phyloP scores from a whole-genome alignment of 23 red algal species.

The Pyropia yezoensis region DNA sequence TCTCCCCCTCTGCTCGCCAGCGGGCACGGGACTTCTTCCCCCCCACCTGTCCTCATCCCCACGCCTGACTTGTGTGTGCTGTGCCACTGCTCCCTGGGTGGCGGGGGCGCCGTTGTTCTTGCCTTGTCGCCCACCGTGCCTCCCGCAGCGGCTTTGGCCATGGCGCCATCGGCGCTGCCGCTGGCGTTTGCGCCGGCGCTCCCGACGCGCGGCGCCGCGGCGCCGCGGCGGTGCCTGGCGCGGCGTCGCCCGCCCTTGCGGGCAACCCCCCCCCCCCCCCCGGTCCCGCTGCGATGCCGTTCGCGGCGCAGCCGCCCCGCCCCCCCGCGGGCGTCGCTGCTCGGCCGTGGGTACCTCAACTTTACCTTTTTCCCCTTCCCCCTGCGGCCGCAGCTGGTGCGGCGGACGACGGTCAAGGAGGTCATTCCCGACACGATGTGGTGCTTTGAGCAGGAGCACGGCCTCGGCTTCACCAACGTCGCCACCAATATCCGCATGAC shows the following conservation, averaged over 20 bases:
- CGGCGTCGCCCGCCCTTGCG: too few species aligned
- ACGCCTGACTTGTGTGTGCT: not conserved
- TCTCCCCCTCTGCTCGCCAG: too few species aligned
- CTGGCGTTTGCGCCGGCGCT: too few species aligned
- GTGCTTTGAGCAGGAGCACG: conserved; percentile 15
- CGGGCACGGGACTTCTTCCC: not conserved
- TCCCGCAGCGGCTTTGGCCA: too few species aligned
- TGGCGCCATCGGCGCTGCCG: too few species aligned
- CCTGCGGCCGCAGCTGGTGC: conserved; percentile 3
- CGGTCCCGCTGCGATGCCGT: too few species aligned
- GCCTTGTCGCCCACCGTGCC: not conserved
- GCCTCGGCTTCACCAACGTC: conserved; percentile 5
- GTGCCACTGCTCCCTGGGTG: too few species aligned
- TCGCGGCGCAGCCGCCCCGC: too few species aligned
- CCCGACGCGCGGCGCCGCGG: too few species aligned
- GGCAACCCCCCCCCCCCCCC: too few species aligned
- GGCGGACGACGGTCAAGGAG: conserved; percentile 1
- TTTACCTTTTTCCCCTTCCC: conserved; percentile 8
- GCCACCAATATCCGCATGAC: conserved; percentile 7
- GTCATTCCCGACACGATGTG: conserved; percentile 2
- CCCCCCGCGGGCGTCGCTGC: too few species aligned
- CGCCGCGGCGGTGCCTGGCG: too few species aligned
- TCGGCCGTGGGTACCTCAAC: conserved; percentile 3
- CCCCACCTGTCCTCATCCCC: not conserved
- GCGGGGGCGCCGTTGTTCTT: conserved; percentile 1